These are phyloP conservation scores for Candida taoyuanica DNA, from an alignment of 805 yeast species.

Conservation along the genomic window DNA sequence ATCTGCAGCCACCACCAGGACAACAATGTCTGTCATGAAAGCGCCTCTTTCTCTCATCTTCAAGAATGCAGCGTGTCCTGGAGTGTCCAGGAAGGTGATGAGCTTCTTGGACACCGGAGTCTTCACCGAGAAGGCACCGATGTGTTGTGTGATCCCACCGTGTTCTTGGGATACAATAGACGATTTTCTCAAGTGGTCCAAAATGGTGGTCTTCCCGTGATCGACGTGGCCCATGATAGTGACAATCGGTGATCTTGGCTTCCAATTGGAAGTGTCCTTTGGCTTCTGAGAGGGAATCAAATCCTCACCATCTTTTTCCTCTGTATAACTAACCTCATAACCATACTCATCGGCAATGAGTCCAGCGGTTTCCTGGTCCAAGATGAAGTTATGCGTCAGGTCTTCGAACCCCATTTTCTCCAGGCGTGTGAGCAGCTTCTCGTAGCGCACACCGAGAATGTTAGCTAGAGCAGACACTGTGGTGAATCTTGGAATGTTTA, in stretches of 20 bases:
- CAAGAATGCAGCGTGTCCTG: slow-evolving; percentile 96
- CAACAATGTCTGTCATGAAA: slow-evolving; percentile 83
- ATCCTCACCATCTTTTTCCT: slow-evolving; percentile 33
- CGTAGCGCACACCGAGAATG: slow-evolving; percentile 60
- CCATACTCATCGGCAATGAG: slow-evolving; percentile 88
- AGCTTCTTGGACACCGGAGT: slow-evolving; percentile 68
- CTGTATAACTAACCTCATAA: slow-evolving; percentile 43
- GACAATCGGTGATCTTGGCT: slow-evolving; percentile 85
- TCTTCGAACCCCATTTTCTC: slow-evolving; percentile 71
- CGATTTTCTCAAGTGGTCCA: slow-evolving; percentile 82
- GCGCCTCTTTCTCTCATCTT: slow-evolving; percentile 98
- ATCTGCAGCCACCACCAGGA: slow-evolving; percentile 93
- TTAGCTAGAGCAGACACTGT: slow-evolving; percentile 78
- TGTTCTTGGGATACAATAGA: slow-evolving; percentile 79
- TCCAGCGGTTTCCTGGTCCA: slow-evolving; percentile 82
- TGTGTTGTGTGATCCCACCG: slow-evolving; percentile 97
- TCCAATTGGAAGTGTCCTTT: slow-evolving; percentile 35
- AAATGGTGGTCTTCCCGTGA: slow-evolving; percentile 94
- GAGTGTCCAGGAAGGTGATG: slow-evolving; percentile 92
- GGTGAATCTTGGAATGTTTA: slow-evolving; percentile 66
- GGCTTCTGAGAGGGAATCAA: slow-evolving; percentile 49
- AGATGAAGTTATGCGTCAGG: slow-evolving; percentile 61
- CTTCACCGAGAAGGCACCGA: slow-evolving; percentile 91
- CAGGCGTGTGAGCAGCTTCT: slow-evolving; percentile 53
- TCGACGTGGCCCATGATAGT: slow-evolving; percentile 99